Percentiles rank a stretch among this genome's conserved stretches.
Evolutionary conservation across 2,329 filamentous ascomycete genomes (phyloP).

Genomic region (Stemphylium vesicarium): DNA sequence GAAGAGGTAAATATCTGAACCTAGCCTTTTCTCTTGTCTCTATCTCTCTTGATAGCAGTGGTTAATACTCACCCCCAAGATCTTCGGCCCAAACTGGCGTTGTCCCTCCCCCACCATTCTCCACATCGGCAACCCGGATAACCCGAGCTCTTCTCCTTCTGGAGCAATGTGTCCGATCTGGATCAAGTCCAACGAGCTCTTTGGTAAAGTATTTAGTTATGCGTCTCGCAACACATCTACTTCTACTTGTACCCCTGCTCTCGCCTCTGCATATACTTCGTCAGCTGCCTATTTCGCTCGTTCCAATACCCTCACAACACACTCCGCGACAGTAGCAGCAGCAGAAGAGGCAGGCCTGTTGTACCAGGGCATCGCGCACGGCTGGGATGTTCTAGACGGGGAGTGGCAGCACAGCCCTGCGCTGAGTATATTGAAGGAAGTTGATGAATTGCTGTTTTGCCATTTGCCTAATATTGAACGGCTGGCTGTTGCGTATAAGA

Average conservation of each 20-base stretch:
- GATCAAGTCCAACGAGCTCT: conserved; percentile 42
- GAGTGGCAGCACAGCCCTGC: conserved; percentile 41
- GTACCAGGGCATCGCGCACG: conserved; percentile 38
- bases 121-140: conserved; percentile 33
- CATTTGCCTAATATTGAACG: conserved; percentile 34
- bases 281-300: no score
- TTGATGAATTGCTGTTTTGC: conserved; percentile 39
- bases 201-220: conserved; percentile 34
- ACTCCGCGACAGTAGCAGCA: conserved; percentile 8
- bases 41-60: no score
- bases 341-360: conserved; percentile 36
- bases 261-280: no score
- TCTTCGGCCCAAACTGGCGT: conserved; percentile 40
- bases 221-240: no score
- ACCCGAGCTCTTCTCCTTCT: not conserved
- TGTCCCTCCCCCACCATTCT: conserved; percentile 40
- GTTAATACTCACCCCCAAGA: conserved; percentile 11
- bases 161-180: conserved; percentile 33
- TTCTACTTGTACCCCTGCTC: no score
- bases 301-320: not conserved
- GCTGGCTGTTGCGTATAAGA: conserved; percentile 40
- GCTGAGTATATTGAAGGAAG: conserved; percentile 36
- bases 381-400: conserved; percentile 32
- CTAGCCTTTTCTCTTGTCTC: not conserved
- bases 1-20: conserved; percentile 22